Conservation (phyloP, 2,329 filamentous ascomycete species). For the Zymoseptoria pseudotritici region DNA sequence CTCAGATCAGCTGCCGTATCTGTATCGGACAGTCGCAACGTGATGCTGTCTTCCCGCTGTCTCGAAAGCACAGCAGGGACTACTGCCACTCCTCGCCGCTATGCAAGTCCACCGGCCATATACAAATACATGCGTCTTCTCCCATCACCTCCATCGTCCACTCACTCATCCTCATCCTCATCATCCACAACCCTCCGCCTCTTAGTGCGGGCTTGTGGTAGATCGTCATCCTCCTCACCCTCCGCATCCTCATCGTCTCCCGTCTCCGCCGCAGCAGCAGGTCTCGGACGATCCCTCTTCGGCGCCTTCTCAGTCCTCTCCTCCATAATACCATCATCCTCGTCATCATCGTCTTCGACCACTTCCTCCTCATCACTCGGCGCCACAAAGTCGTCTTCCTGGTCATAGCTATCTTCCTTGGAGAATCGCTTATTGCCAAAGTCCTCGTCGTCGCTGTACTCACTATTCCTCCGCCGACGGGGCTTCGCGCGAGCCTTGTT, state of each 20-base stretch:
- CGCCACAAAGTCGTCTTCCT: constrained; percentile 72
- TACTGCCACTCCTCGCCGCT: neutral
- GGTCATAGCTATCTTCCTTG: constrained; percentile 68
- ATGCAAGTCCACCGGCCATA: neutral
- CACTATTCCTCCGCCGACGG: constrained; percentile 33
- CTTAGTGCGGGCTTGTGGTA: constrained; percentile 31
- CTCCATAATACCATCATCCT: constrained; percentile 40
- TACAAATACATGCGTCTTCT: neutral
- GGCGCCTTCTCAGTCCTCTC: constrained; percentile 28
- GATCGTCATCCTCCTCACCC: constrained; percentile 29
- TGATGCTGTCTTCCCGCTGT: neutral
- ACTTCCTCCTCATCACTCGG: constrained; percentile 64
- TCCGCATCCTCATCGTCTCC: constrained; percentile 32
- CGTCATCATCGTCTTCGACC: constrained; percentile 50
- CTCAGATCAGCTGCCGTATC: neutral
- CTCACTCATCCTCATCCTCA: constrained; percentile 41
- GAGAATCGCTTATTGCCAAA: constrained; percentile 59
- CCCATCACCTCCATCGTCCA: neutral
- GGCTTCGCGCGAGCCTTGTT: constrained; percentile 29
- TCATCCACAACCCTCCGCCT: constrained; percentile 40
- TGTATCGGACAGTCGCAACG: neutral
- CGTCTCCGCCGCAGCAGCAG: constrained; percentile 6
- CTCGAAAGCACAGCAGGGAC: neutral
- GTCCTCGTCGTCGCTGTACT: constrained; percentile 67
- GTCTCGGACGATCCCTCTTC: constrained; percentile 30